Percentiles rank a stretch among this genome's conserved stretches.
These are phyloP conservation scores for Chlorella vulgaris DNA, from an alignment of 139 green algal species.

Conservation along the genomic window DNA sequence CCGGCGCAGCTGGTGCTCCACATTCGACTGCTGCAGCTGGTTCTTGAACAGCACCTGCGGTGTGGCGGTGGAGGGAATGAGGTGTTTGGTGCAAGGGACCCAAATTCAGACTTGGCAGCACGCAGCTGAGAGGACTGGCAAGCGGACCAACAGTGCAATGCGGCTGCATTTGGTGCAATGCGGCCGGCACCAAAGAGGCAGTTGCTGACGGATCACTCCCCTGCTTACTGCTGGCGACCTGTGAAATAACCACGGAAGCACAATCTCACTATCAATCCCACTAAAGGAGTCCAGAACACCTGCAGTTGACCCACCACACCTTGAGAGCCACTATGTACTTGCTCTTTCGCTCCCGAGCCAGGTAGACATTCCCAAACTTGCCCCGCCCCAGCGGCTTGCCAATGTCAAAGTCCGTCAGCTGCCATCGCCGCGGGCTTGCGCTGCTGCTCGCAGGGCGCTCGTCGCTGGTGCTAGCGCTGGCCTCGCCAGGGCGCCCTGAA, in stretches of 20 bases:
- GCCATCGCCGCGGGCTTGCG: constrained; percentile 63
- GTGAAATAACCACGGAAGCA: no score
- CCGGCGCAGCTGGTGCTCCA: constrained; percentile 97
- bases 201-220: no score
- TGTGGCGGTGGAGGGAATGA: neutral
- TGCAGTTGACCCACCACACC: no score
- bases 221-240: no score
- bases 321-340: constrained; percentile 97
- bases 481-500: neutral
- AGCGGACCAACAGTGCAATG: no score
- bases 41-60: constrained; percentile 95
- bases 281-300: no score
- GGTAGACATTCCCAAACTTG: constrained; percentile 99
- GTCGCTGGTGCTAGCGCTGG: neutral
- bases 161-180: no score
- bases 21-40: constrained; percentile 92
- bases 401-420: constrained; percentile 97
- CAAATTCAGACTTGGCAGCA: no score
- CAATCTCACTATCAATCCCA: no score
- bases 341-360: constrained; percentile 91
- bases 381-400: constrained; percentile 92
- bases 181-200: no score
- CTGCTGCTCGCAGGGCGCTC: constrained; percentile 12
- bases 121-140: no score
- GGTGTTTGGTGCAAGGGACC: neutral